Percentiles rank a stretch among this genome's conserved stretches.
These are phyloP conservation scores for Juglanconis sp. DNA, from an alignment of 2,329 filamentous ascomycete genomes.

Conservation along the genomic window DNA sequence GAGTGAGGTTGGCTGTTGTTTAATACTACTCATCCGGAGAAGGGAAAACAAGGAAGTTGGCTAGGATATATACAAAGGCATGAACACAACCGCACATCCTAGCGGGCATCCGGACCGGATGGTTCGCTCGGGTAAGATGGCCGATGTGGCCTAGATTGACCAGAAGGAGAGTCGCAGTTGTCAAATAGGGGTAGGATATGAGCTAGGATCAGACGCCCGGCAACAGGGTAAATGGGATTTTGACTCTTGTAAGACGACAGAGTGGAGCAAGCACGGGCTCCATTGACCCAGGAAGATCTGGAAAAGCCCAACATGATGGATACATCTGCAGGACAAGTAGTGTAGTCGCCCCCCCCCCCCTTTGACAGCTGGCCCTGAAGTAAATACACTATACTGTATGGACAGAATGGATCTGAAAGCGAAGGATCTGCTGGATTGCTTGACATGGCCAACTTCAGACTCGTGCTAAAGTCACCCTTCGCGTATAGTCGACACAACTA, in stretches of 20 bases:
- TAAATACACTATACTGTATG: too few relatives aligned
- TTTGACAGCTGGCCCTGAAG: background rate
- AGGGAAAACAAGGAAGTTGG: background rate
- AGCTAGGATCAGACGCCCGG: slow-evolving; percentile 5
- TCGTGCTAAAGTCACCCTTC: background rate
- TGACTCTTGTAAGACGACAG: background rate
- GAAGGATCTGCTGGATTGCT: too few relatives aligned
- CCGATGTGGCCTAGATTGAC: slow-evolving; percentile 1
- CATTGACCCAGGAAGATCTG: background rate
- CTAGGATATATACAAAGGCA: slow-evolving; percentile 11
- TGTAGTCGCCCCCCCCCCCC: background rate
- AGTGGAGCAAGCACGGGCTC: background rate
- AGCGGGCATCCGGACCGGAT: slow-evolving; percentile 12
- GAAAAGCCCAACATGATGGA: background rate
- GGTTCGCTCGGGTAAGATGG: slow-evolving; percentile 9
- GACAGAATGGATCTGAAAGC: too few relatives aligned
- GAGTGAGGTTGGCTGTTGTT: background rate
- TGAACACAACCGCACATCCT: background rate
- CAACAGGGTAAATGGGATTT: slow-evolving; percentile 12
- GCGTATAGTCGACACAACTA: background rate
- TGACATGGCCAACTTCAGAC: too few relatives aligned
- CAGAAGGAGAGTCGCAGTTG: background rate
- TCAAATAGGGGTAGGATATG: background rate
- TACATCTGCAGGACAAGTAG: background rate
- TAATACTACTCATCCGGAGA: background rate